phyloP scores from a whole-genome alignment of 768 basidiomycete genomes.

The Cantharellus anzutake region DNA sequence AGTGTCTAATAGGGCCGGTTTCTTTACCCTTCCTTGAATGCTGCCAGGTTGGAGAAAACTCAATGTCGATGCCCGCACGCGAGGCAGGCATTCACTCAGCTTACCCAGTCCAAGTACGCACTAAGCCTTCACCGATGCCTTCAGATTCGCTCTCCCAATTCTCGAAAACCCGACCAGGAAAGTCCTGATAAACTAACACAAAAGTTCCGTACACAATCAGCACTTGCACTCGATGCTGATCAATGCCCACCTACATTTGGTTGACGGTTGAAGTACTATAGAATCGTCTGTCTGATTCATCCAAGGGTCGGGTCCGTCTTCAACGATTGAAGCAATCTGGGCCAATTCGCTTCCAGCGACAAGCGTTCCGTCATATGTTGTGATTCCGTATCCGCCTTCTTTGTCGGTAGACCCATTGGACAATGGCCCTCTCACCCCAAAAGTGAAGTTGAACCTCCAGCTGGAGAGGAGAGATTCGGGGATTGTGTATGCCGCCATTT shows the following conservation, averaged over 20 bases:
- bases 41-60: background rate
- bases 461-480: background rate
- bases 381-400: background rate
- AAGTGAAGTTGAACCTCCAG: background rate
- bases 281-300: background rate
- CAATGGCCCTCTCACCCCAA: background rate
- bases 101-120: background rate
- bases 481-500: background rate
- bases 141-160: background rate
- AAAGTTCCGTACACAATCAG: background rate
- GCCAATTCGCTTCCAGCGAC: background rate
- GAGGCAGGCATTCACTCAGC: background rate
- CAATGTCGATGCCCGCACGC: background rate
- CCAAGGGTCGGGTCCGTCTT: background rate
- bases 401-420: background rate
- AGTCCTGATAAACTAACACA: background rate
- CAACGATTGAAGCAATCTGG: background rate
- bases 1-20: background rate
- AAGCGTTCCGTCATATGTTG: background rate
- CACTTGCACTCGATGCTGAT: background rate
- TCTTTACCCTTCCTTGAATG: background rate
- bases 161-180: background rate
- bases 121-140: background rate
- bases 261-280: background rate
- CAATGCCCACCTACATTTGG: background rate